phyloP scores from a whole-genome alignment of 345 rosid species.

The Eucalyptus urophylla region DNA sequence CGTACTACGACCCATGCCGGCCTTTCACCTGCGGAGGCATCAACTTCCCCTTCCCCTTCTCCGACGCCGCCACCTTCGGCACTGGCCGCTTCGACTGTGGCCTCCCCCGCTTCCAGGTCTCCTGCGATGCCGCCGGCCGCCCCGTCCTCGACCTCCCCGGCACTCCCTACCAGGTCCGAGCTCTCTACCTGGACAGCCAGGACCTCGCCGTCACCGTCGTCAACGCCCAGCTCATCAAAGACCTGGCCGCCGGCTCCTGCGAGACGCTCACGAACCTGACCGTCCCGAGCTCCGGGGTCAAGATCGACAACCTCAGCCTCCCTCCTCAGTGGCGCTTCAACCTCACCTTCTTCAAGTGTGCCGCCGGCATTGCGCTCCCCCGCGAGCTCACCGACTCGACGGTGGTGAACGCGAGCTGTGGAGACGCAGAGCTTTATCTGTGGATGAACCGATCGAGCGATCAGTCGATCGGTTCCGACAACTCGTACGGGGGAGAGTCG shows the following conservation, averaged over 20 bases:
- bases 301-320: not conserved
- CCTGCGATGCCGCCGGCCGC: not conserved
- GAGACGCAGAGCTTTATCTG: not conserved
- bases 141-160: slow-evolving; percentile 3
- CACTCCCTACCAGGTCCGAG: not conserved
- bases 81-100: slow-evolving; percentile 2
- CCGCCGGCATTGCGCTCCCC: not conserved
- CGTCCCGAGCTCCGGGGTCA: not conserved
- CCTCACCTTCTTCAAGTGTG: slow-evolving; percentile 8
- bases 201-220: slow-evolving; percentile 1
- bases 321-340: not conserved
- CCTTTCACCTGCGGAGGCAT: slow-evolving; percentile 16
- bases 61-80: not conserved
- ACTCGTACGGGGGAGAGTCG: not conserved
- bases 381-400: not conserved
- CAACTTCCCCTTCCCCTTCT: slow-evolving; percentile 23
- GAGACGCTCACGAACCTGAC: slow-evolving; percentile 1
- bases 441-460: not conserved
- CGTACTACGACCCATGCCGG: not conserved
- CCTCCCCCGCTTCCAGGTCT: slow-evolving; percentile 14
- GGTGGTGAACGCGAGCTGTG: not conserved
- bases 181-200: not conserved
- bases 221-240: slow-evolving; percentile 1
- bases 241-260: slow-evolving; percentile 1
- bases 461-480: not conserved